phyloP scores from a whole-genome alignment of 768 basidiomycete species.

The Amanita pallidorosea region DNA sequence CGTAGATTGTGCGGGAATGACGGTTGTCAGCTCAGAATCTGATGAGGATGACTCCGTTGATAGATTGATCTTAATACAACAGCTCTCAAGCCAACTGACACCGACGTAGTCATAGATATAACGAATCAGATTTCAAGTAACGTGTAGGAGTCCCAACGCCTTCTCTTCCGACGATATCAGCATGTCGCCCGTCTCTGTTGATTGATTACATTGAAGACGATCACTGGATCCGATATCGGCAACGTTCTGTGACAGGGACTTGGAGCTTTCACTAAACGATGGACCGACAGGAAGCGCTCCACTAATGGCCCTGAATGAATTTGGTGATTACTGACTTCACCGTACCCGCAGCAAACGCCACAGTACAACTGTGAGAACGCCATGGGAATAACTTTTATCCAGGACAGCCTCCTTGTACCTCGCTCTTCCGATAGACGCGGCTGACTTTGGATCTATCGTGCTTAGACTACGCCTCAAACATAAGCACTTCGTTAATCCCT shows the following conservation, averaged over 20 bases:
- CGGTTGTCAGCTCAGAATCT: background rate
- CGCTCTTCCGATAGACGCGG: background rate
- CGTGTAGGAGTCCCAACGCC: no score
- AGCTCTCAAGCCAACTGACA: no score
- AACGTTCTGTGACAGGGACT: background rate
- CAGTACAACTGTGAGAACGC: background rate
- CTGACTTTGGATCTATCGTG: background rate
- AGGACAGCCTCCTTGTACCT: background rate
- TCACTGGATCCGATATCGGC: no score
- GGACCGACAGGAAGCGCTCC: background rate
- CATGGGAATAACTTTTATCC: background rate
- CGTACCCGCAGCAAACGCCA: background rate
- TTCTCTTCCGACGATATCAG: no score
- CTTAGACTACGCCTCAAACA: background rate
- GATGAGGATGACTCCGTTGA: background rate
- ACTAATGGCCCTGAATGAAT: no score
- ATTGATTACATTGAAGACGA: no score
- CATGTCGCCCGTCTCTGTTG: no score
- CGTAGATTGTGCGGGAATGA: background rate
- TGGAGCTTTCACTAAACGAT: background rate
- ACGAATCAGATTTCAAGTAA: no score
- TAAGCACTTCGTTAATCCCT: no score
- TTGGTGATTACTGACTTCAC: background rate
- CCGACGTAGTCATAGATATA: no score
- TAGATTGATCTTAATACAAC: background rate